Evolutionary conservation across 352 stramenopile genomes (phyloP), one percentile per base, ranked within the genome.

Genomic region (Globisporangium orthogonon): DNA sequence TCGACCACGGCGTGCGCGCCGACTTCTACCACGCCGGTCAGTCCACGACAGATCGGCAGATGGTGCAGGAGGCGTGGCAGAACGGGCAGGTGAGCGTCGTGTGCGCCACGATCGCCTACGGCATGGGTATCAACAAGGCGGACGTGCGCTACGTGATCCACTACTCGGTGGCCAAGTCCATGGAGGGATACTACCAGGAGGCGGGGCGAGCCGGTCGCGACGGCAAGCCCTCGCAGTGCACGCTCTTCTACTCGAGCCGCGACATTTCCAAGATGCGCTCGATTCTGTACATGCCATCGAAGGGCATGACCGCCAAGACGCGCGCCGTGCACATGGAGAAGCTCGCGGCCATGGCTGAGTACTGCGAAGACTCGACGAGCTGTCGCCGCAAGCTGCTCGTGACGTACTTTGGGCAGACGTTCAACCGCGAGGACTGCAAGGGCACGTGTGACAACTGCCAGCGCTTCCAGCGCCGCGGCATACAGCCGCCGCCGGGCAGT

Each of bases 161-260:
- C 74, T 96, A 96, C 60, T 91, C 83, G 33, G 69, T 96, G 51
- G 83, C 85, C 62, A 93, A 93, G 70, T 97, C 87, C 50, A 83
- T 99, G 44, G 97, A 99, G 73, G 95, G 89, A 7, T 99, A 99
- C 73, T 99, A 98, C 74, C 97, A 99, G 71, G 96, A 99, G 72
- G 92, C 87, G 4, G 97, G 97, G 2, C 83, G 97, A 28, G 97
- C 92, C 2, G 97, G 97, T 2, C 83, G 97, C 55, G 97, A 99
- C 67, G 97, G 97, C 9, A 66, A 93, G 5, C 76, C 91, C 11
- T 89, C 87, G 45, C 86, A 96, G 52, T 98, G 94, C 61, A 79
- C 96, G 40, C 50, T 98, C 15, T 95, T 97, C 54, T 98, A 97
- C 71, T 83, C 76, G 46, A 64, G 69, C 23, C 71, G 76, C 11